A percentile compares a stretch with the other conserved stretches of the same genome.
These are phyloP conservation scores for Nemania serpens DNA, from an alignment of 2,329 filamentous ascomycete species.

Conservation along the genomic window DNA sequence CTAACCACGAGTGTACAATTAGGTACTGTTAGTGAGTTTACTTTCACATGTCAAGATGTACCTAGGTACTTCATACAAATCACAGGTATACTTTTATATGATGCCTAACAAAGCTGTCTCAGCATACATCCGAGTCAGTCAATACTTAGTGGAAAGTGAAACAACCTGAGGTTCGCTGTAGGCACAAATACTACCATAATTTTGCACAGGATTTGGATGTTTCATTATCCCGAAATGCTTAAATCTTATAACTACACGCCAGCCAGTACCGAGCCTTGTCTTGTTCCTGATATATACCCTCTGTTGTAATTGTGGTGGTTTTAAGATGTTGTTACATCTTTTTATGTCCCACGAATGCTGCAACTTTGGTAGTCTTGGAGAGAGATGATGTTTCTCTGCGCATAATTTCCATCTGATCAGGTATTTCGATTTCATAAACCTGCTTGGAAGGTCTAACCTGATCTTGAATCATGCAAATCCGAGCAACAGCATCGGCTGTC, in stretches of 20 bases:
- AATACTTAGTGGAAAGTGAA: too few relatives aligned
- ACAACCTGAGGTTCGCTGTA: neutral
- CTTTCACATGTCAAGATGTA: conserved; percentile 19
- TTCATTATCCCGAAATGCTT: neutral
- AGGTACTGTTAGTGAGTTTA: too few relatives aligned
- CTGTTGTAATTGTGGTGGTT: too few relatives aligned
- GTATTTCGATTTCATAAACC: neutral
- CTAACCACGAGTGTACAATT: too few relatives aligned
- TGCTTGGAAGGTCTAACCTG: neutral
- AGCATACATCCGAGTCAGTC: too few relatives aligned
- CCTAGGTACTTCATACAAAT: neutral
- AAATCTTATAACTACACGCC: neutral
- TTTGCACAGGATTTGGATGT: neutral
- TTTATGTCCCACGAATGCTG: too few relatives aligned
- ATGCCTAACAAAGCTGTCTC: too few relatives aligned
- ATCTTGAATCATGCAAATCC: neutral
- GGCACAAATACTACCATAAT: neutral
- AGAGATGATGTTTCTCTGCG: too few relatives aligned
- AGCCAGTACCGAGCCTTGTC: neutral
- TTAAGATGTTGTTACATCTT: too few relatives aligned
- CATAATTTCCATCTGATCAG: neutral
- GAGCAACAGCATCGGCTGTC: neutral
- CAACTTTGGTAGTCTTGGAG: too few relatives aligned
- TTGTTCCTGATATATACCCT: neutral
- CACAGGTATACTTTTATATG: too few relatives aligned